Evolutionary conservation across 2,329 filamentous ascomycete genomes (phyloP), one percentile per base, ranked within the genome.

Genomic region (Pestalotiopsis sp.): DNA sequence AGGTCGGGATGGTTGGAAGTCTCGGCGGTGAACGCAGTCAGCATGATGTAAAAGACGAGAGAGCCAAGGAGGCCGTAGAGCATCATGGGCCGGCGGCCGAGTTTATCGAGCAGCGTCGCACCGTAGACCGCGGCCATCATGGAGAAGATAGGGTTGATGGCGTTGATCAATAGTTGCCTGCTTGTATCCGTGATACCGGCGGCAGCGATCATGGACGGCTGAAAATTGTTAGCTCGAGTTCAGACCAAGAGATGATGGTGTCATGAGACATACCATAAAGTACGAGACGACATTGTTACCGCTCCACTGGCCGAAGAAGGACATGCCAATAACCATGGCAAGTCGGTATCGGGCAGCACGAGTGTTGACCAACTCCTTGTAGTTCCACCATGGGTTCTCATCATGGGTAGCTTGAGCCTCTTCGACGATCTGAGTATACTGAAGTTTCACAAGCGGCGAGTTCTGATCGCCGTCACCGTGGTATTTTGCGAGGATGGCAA

Each of bases 331-430:
- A 2, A 87, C 83, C 75, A 87, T 83, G 73, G 81, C 81, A 2
- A 86, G 79, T 23, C 86, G 77, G 74, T 87, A 87, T 17, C 83
- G 79, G 45, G 82, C 81, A 49, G 81, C 82, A 17, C 77, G 78
- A 4, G 81, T 85, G 74, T 86, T 84, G 75, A 82, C 80, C 20
- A 89, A 78, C 70, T 87, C 86, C 11, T 84, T 78, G 79, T 86
- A 90, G 75, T 90, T 85, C 86, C 87, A 90, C 83, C 85, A 89
- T 2, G 84, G 81, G 72, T 90, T 90, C 69, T 88, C 87, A 17
- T 84, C 78, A n/a, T 79, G 80, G 6, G 81, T 83, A 9, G 82
- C 75, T 62, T 79, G 79, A 64, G 85, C 81, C 65, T 85, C 81
- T 74, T 88, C 85, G 36, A 86, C 77, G 74, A 88, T 86, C 72